phyloP scores from a whole-genome alignment of 1,139 yeast genomes.

The Scheffersomyces parashehatae region DNA sequence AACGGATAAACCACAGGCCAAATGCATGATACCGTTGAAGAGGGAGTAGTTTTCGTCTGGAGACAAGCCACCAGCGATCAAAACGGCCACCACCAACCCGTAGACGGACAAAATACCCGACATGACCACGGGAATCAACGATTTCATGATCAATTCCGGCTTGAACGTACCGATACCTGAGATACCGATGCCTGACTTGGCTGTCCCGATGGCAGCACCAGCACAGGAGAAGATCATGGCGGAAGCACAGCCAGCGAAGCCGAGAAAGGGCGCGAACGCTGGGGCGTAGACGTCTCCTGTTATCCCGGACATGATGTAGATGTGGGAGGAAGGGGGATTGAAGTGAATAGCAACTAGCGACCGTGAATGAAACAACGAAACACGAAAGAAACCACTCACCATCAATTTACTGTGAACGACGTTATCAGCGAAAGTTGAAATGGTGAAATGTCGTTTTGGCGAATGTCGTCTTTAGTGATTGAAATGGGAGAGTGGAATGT shows the following conservation, averaged over 20 bases:
- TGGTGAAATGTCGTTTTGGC: no score
- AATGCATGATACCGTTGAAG: constrained; percentile 95
- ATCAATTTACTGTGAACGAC: constrained; percentile 4
- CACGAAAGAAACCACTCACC: not conserved
- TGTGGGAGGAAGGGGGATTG: not conserved
- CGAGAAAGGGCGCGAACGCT: constrained; percentile 90
- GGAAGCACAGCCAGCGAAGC: constrained; percentile 92
- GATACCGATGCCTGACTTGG: constrained; percentile 97
- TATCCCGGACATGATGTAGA: constrained; percentile 27
- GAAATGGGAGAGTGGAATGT: no score
- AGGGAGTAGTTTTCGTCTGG: constrained; percentile 78
- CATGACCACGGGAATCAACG: constrained; percentile 94
- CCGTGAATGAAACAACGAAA: not conserved
- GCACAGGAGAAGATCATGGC: constrained; percentile 89
- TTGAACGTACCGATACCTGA: constrained; percentile 84
- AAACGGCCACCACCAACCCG: constrained; percentile 93
- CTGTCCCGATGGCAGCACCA: constrained; percentile 98
- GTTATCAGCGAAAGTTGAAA: not conserved
- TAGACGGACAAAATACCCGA: constrained; percentile 96
- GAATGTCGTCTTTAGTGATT: no score
- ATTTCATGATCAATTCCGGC: constrained; percentile 81
- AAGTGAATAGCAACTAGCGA: not conserved
- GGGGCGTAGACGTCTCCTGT: constrained; percentile 67
- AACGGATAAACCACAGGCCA: constrained; percentile 92
- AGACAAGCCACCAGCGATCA: constrained; percentile 88